Percentiles rank a stretch among this genome's conserved stretches.
These are phyloP conservation scores for Exophiala sp. DNA, from an alignment of 2,329 filamentous ascomycete species.

Conservation along the genomic window DNA sequence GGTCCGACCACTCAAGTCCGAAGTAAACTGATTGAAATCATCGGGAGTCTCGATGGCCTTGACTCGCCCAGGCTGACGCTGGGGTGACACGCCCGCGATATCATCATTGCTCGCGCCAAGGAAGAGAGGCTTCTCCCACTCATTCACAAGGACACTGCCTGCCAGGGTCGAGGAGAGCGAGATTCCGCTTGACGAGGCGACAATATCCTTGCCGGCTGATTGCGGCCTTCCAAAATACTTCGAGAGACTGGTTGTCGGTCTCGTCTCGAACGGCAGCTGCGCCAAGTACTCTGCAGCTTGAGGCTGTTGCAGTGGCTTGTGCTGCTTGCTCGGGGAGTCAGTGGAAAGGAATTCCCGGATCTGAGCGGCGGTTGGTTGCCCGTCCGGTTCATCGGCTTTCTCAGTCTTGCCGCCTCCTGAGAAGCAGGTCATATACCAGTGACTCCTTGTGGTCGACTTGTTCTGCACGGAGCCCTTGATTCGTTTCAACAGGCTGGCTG, in stretches of 20 bases:
- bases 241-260: constrained; percentile 1
- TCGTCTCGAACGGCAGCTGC: not conserved
- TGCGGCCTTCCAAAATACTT: not conserved
- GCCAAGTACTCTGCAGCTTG: not conserved
- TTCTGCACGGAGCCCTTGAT: constrained; percentile 5
- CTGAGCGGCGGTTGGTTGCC: not conserved
- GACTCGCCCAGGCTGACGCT: not conserved
- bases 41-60: constrained; percentile 7
- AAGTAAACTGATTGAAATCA: constrained; percentile 12
- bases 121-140: not conserved
- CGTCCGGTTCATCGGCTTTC: not conserved
- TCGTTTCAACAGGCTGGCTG: constrained; percentile 1
- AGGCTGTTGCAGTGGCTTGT: not conserved
- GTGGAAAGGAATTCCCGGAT: constrained; percentile 4
- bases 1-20: not conserved
- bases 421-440: not conserved
- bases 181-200: not conserved
- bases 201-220: not conserved
- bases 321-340: not conserved
- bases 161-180: constrained; percentile 1
- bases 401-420: constrained; percentile 1
- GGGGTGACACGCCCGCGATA: not conserved
- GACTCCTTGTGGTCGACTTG: constrained; percentile 1
- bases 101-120: not conserved
- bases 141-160: not conserved